These are phyloP conservation scores for Syzygium grande DNA, from an alignment of 345 rosid genomes.

Conservation along the genomic window DNA sequence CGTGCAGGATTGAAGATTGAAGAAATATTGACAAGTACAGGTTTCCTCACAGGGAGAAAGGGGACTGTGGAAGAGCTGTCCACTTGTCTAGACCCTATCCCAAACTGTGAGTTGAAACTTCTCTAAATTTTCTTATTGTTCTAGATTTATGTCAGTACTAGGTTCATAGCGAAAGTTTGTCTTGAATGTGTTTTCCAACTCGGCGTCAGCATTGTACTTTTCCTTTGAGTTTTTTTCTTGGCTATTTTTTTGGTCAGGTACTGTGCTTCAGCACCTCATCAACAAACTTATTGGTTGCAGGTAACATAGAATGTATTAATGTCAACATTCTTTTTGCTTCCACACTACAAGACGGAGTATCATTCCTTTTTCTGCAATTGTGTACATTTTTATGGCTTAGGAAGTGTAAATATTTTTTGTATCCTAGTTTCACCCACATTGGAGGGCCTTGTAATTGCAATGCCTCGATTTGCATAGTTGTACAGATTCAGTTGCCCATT, in stretches of 20 bases:
- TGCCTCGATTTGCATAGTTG: background rate
- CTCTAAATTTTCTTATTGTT: background rate
- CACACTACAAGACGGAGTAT: background rate
- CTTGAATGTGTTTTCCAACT: background rate
- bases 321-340: background rate
- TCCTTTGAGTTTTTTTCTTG: background rate
- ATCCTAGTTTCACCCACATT: background rate
- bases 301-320: background rate
- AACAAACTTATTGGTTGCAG: background rate
- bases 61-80: background rate
- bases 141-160: background rate
- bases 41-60: background rate
- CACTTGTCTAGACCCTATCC: background rate
- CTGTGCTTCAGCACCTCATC: background rate
- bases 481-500: background rate
- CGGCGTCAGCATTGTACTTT: background rate
- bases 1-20: background rate
- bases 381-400: constrained; percentile 3
- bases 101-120: background rate
- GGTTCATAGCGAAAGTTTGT: background rate
- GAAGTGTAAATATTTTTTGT: constrained; percentile 13
- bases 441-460: constrained; percentile 10
- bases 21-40: background rate
- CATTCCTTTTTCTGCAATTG: background rate
- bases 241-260: background rate